These are phyloP conservation scores for Cystobasidium sp. DNA, from an alignment of 1,284 basidiomycete species.

Conservation along the genomic window DNA sequence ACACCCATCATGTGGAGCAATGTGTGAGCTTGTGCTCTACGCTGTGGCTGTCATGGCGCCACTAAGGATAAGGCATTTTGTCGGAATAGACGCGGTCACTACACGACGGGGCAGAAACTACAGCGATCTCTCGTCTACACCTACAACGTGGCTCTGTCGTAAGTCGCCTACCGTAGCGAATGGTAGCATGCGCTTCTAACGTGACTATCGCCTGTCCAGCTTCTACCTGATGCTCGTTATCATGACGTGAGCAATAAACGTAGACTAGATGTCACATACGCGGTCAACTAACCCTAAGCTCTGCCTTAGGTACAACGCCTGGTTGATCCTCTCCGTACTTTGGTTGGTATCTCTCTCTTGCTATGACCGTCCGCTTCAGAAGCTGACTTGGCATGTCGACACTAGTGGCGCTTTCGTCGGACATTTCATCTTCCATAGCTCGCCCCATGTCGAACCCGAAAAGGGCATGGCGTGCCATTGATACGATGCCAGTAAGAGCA, in stretches of 20 bases:
- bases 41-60: neutral
- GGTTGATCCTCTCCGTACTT: constrained; percentile 29
- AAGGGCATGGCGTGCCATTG: constrained; percentile 42
- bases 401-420: constrained; percentile 39
- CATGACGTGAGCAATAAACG: constrained; percentile 34
- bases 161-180: too few species aligned
- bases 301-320: constrained; percentile 34
- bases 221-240: constrained; percentile 42
- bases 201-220: neutral
- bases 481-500: neutral
- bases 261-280: neutral
- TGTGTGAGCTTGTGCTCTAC: neutral
- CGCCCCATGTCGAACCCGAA: constrained; percentile 25
- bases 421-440: constrained; percentile 33
- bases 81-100: constrained; percentile 11
- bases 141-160: constrained; percentile 36
- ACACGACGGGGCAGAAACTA: constrained; percentile 10
- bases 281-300: too few species aligned
- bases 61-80: neutral
- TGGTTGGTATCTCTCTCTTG: neutral
- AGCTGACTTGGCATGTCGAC: neutral
- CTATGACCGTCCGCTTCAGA: neutral
- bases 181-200: too few species aligned
- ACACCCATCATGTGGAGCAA: constrained; percentile 29
- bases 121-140: constrained; percentile 25